phyloP scores from a whole-genome alignment of 306 rosid genomes.

The Trifolium repens region DNA sequence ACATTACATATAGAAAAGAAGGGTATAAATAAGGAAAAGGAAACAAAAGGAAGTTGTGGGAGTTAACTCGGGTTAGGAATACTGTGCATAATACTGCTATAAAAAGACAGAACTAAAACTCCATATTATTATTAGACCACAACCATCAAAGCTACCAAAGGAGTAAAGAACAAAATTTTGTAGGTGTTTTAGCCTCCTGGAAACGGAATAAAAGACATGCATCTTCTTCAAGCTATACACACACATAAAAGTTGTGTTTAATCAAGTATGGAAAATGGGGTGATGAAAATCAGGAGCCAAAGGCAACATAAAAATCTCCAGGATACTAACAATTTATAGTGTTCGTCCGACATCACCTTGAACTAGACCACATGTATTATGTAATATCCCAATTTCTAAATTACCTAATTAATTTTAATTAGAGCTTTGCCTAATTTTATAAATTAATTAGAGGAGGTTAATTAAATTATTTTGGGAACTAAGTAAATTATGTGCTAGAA shows the following conservation, averaged over 20 bases:
- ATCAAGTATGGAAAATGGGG: not conserved
- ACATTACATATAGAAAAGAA: constrained; percentile 1
- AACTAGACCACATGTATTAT: not conserved
- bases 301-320: not conserved
- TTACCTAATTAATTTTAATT: too few species aligned
- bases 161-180: not conserved
- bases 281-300: not conserved
- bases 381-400: too few species aligned
- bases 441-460: too few species aligned
- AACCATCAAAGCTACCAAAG: not conserved
- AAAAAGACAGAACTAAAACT: not conserved
- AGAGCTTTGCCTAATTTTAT: too few species aligned
- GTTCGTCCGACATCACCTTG: not conserved
- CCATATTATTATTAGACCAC: not conserved
- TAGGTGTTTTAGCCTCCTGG: not conserved
- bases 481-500: too few species aligned
- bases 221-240: not conserved
- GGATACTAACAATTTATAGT: constrained; percentile 3
- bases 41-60: not conserved
- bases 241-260: not conserved
- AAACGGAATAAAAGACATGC: not conserved
- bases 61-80: not conserved
- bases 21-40: not conserved
- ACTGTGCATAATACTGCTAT: not conserved
- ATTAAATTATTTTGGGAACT: too few species aligned